Percentiles rank a stretch among this genome's conserved stretches.
Conservation (phyloP, 306 rosid genomes). For the Glycine soja region DNA sequence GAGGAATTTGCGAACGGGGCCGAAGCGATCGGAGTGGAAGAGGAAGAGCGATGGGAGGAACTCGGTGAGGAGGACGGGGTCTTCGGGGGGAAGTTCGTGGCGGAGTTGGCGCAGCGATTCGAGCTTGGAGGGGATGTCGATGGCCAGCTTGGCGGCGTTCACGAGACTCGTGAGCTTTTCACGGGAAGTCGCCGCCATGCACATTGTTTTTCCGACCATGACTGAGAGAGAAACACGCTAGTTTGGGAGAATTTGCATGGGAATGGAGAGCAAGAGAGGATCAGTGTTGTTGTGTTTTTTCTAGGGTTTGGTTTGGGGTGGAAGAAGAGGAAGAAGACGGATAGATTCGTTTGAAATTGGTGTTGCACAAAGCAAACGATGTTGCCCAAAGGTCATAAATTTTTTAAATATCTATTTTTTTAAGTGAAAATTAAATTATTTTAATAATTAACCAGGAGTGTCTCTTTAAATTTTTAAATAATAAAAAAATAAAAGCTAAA, state of each 20-base stretch:
- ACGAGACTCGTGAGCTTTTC: slow-evolving; percentile 69
- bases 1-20: slow-evolving; percentile 89
- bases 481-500: no score
- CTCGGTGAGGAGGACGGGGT: slow-evolving; percentile 71
- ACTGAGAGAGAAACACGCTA: slow-evolving; percentile 41
- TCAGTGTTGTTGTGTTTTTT: slow-evolving; percentile 10
- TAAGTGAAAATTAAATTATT: no score
- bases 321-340: slow-evolving; percentile 38
- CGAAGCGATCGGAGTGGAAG: slow-evolving; percentile 71
- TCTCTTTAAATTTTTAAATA: no score
- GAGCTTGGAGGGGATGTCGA: slow-evolving; percentile 79
- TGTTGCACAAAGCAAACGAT: no score
- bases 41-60: slow-evolving; percentile 77
- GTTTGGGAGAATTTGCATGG: slow-evolving; percentile 42
- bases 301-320: slow-evolving; percentile 24
- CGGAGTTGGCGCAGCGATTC: slow-evolving; percentile 64
- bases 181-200: slow-evolving; percentile 59
- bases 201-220: slow-evolving; percentile 66
- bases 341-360: slow-evolving; percentile 36
- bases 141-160: slow-evolving; percentile 64
- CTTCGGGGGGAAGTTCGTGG: slow-evolving; percentile 62
- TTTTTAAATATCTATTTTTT: no score
- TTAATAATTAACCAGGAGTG: no score
- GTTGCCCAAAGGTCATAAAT: no score
- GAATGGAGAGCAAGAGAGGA: slow-evolving; percentile 38